These are phyloP conservation scores for Micractinium sp. DNA, from an alignment of 139 green algal species.

Conservation along the genomic window DNA sequence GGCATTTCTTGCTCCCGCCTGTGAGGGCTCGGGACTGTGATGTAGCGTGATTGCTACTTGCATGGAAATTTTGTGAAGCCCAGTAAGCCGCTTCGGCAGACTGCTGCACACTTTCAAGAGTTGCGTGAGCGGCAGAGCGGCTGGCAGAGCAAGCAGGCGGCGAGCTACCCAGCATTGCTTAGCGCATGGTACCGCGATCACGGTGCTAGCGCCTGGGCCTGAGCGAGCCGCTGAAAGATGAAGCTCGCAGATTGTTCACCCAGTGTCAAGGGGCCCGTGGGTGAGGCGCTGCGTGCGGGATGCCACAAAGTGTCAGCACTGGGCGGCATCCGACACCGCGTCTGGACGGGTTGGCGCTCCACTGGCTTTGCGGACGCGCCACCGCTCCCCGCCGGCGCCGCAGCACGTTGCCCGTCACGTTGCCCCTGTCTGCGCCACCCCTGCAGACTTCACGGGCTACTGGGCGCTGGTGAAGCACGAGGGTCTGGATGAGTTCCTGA, in stretches of 20 bases:
- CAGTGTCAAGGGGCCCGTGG: background rate
- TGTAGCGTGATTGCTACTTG: too few relatives aligned
- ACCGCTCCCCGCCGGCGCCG: background rate
- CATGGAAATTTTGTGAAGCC: too few relatives aligned
- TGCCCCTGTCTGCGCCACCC: background rate
- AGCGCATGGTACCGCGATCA: too few relatives aligned
- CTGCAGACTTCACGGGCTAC: constrained; percentile 51
- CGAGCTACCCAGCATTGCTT: too few relatives aligned
- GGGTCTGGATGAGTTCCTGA: constrained; percentile 49
- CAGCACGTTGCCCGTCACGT: background rate
- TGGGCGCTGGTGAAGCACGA: constrained; percentile 44
- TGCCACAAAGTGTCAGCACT: background rate
- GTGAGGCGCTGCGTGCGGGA: background rate
- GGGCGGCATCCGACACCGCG: background rate
- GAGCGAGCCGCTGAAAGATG: too few relatives aligned
- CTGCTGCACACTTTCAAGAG: too few relatives aligned
- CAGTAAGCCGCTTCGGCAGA: too few relatives aligned
- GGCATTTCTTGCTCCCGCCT: too few relatives aligned
- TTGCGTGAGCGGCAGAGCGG: too few relatives aligned
- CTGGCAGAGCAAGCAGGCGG: too few relatives aligned
- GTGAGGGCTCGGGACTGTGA: too few relatives aligned
- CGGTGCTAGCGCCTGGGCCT: too few relatives aligned
- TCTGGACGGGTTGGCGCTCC: background rate
- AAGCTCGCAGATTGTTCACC: background rate
- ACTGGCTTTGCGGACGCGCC: background rate